Percentiles rank a stretch among this genome's conserved stretches.
Conservation (phyloP, 805 yeast species). For the Zygoascus ofunaensis region DNA sequence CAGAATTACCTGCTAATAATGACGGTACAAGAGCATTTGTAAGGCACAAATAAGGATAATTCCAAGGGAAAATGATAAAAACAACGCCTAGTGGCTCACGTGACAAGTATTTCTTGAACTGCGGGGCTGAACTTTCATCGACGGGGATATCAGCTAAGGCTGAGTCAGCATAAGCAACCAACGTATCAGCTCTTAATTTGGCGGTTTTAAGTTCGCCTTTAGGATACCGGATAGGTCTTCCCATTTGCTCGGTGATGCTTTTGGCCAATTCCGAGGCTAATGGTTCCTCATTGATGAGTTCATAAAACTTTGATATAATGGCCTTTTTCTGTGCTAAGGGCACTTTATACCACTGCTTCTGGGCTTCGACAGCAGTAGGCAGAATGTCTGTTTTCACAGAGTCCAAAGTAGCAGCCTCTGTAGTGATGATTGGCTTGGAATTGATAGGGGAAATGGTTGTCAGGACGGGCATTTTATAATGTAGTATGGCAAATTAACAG, state of each 20-base stretch:
- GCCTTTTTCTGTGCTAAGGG: constrained; percentile 21
- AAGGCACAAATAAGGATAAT: constrained; percentile 82
- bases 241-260: constrained; percentile 29
- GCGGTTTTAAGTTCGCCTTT: constrained; percentile 27
- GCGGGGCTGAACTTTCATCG: constrained; percentile 17
- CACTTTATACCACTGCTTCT: constrained; percentile 20
- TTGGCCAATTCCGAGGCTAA: constrained; percentile 20
- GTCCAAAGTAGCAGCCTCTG: constrained; percentile 20
- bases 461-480: constrained; percentile 5
- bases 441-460: constrained; percentile 27
- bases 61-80: constrained; percentile 89
- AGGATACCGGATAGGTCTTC: constrained; percentile 27
- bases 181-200: constrained; percentile 21
- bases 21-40: constrained; percentile 87
- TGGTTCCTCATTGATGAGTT: constrained; percentile 18
- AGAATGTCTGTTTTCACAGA: constrained; percentile 13
- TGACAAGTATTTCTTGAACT: constrained; percentile 27
- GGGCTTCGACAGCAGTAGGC: constrained; percentile 20
- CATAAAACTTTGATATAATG: constrained; percentile 19
- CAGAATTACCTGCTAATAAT: constrained; percentile 75
- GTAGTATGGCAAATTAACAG: no score
- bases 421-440: constrained; percentile 22
- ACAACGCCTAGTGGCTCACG: constrained; percentile 84
- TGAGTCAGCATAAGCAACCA: constrained; percentile 25
- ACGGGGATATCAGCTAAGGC: constrained; percentile 26